Conservation (phyloP, 441 rosid genomes). For the Gossypium schwendimanii region DNA sequence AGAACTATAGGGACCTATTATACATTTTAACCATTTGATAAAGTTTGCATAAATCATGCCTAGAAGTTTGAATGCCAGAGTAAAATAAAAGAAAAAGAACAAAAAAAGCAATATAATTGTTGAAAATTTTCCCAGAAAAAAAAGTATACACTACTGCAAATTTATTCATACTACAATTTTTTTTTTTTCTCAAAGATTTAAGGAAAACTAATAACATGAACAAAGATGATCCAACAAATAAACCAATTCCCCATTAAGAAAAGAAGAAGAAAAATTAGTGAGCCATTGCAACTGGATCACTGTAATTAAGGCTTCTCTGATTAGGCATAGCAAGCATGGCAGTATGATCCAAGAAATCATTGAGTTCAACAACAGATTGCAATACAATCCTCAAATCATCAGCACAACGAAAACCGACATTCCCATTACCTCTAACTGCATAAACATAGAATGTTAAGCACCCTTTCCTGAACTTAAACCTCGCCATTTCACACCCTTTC, state of each 20-base stretch:
- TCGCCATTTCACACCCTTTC: slow-evolving; percentile 68
- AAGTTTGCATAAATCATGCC: no score
- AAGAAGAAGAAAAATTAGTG: slow-evolving; percentile 29
- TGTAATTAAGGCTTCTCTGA: slow-evolving; percentile 65
- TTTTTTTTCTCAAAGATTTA: neutral
- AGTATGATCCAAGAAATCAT: slow-evolving; percentile 94
- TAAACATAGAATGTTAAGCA: slow-evolving; percentile 85
- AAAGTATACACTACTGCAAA: neutral
- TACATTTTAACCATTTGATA: no score
- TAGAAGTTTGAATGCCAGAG: no score
- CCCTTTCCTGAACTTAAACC: slow-evolving; percentile 91
- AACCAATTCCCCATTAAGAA: slow-evolving; percentile 1
- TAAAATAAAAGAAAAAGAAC: neutral
- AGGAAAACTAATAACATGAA: neutral
- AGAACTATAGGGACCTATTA: no score
- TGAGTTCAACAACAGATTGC: slow-evolving; percentile 75
- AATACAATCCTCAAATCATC: slow-evolving; percentile 68
- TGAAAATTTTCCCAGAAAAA: neutral
- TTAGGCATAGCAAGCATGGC: slow-evolving; percentile 89
- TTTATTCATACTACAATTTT: neutral
- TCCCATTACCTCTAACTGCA: slow-evolving; percentile 59
- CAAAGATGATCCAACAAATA: slow-evolving; percentile 9
- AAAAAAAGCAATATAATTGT: neutral
- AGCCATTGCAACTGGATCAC: slow-evolving; percentile 60
- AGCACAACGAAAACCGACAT: slow-evolving; percentile 51